Conservation (phyloP, 345 rosid genomes). For the Arabis alpina region DNA sequence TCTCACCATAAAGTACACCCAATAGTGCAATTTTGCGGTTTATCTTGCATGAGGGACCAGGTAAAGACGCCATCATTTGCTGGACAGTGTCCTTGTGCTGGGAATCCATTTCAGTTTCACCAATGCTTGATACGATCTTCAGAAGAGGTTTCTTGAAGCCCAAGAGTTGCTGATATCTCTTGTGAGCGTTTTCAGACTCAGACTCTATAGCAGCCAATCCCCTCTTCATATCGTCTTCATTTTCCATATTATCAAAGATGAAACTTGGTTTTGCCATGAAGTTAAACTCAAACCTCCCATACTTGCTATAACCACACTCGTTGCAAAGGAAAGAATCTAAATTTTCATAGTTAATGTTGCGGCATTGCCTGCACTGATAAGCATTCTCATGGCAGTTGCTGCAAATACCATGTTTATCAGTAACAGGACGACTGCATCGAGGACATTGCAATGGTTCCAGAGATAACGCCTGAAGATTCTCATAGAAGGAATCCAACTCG, state of each 20-base stretch:
- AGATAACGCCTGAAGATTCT: constrained; percentile 98
- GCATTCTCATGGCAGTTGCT: constrained; percentile 99
- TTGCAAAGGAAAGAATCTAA: constrained; percentile 97
- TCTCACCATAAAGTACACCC: constrained; percentile 98
- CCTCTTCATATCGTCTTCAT: constrained; percentile 98
- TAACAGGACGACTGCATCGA: constrained; percentile 95
- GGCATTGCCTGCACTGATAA: constrained; percentile 99
- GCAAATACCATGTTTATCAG: constrained; percentile 97
- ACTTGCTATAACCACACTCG: constrained; percentile 98
- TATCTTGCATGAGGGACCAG: constrained; percentile 97
- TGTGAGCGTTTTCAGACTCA: constrained; percentile 99
- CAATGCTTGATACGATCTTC: constrained; percentile 96
- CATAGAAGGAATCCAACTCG: constrained; percentile 98
- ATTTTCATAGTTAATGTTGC: constrained; percentile 96
- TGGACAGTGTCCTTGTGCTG: constrained; percentile 99
- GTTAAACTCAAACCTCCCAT: constrained; percentile 98
- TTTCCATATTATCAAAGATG: constrained; percentile 96
- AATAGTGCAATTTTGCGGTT: constrained; percentile 98
- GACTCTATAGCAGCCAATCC: constrained; percentile 97
- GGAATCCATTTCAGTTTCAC: constrained; percentile 98
- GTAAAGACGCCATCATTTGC: constrained; percentile 99
- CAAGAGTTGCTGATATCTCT: constrained; percentile 98
- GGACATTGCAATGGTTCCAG: constrained; percentile 99
- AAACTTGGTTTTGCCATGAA: constrained; percentile 99
- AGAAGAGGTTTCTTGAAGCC: constrained; percentile 98